phyloP scores from a whole-genome alignment of 495 filamentous ascomycete genomes.

The Daldinia vernicosa region DNA sequence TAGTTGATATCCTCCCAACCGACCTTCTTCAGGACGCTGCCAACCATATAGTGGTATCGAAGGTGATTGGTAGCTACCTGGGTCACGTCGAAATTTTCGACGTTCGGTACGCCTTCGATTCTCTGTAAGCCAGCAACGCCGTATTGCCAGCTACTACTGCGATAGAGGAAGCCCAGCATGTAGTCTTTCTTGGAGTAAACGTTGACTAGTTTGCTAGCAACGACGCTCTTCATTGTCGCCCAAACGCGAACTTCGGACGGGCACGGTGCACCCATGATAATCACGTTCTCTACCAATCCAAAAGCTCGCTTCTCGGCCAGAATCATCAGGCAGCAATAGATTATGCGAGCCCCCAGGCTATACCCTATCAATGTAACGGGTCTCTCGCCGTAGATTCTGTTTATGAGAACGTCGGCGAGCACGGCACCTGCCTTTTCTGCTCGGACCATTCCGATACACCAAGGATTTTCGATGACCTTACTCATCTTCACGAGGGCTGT shows the following conservation, averaged over 20 bases:
- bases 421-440: constrained; percentile 88
- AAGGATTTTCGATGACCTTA: constrained; percentile 87
- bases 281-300: constrained; percentile 84
- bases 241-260: constrained; percentile 66
- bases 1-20: constrained; percentile 65
- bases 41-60: constrained; percentile 63
- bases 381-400: constrained; percentile 86
- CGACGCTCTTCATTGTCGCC: constrained; percentile 65
- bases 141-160: constrained; percentile 61
- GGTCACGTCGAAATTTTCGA: constrained; percentile 68
- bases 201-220: constrained; percentile 65
- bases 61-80: constrained; percentile 63
- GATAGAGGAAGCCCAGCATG: constrained; percentile 67
- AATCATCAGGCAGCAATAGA: constrained; percentile 80
- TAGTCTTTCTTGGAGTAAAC: constrained; percentile 69
- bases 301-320: constrained; percentile 82
- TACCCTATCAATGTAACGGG: constrained; percentile 90
- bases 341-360: constrained; percentile 87
- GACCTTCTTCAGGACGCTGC: constrained; percentile 62
- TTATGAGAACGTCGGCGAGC: constrained; percentile 88
- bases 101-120: constrained; percentile 60
- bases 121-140: constrained; percentile 67
- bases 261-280: constrained; percentile 83
- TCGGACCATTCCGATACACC: constrained; percentile 80
- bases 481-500: constrained; percentile 79